A percentile compares a stretch with the other conserved stretches of the same genome.
Evolutionary conservation across 2,329 filamentous ascomycete genomes (phyloP).

Genomic region (Dothiorella sarmentorum): DNA sequence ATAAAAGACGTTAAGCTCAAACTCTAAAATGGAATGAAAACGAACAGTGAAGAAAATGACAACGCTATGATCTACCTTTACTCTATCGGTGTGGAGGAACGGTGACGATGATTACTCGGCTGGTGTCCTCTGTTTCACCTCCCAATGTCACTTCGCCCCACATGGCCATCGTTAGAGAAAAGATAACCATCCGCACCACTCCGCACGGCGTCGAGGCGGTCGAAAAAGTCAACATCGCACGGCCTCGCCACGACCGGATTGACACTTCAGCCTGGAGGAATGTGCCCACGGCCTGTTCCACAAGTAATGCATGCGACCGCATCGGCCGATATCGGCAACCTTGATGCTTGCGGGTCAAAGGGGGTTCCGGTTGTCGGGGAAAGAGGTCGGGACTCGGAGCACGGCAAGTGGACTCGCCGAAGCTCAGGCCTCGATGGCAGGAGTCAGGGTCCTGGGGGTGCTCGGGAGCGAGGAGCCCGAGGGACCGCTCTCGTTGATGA

Average conservation of each 20-base stretch:
- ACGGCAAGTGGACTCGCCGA: neutral
- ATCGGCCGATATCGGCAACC: conserved; percentile 6
- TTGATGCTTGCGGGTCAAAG: neutral
- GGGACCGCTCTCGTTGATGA: conserved; percentile 16
- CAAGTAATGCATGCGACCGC: neutral
- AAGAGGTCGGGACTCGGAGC: neutral
- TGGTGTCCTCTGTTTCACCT: too few species aligned
- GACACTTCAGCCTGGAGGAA: neutral
- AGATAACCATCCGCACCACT: too few species aligned
- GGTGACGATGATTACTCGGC: neutral
- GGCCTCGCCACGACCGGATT: neutral
- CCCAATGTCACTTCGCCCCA: too few species aligned
- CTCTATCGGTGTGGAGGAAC: neutral
- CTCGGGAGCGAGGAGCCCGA: conserved; percentile 8
- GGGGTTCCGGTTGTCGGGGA: neutral
- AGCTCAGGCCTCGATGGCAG: conserved; percentile 16
- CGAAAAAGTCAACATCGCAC: neutral
- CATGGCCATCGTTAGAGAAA: too few species aligned
- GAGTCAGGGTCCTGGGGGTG: conserved; percentile 3
- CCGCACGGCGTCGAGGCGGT: neutral
- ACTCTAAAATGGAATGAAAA: neutral
- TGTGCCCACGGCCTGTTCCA: neutral
- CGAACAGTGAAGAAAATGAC: neutral
- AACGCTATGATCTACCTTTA: conserved; percentile 2
- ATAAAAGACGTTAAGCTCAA: neutral